These are phyloP conservation scores for Saksenaea vasiformis DNA, from an alignment of 371 early-diverging fungal species.

Conservation along the genomic window DNA sequence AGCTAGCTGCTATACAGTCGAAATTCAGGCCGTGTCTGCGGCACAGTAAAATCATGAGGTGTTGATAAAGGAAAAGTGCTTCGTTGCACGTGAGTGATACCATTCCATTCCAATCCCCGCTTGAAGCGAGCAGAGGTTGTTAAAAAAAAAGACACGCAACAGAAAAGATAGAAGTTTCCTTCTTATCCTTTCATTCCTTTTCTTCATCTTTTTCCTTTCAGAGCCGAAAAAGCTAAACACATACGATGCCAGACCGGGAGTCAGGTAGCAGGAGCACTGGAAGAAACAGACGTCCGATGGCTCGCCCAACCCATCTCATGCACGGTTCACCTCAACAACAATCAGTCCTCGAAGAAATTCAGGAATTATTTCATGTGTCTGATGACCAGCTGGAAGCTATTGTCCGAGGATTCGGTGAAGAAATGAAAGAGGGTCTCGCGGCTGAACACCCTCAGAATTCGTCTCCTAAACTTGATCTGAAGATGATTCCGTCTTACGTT, in stretches of 20 bases:
- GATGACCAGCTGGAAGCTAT: slow-evolving; percentile 28
- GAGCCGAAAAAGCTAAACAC: not conserved
- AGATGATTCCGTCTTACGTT: slow-evolving; percentile 56
- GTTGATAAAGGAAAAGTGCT: no score
- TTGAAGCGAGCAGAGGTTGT: not conserved
- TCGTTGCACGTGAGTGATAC: not conserved
- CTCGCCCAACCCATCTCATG: slow-evolving; percentile 6
- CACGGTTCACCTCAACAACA: slow-evolving; percentile 26
- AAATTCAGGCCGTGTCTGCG: no score
- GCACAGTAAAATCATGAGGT: no score
- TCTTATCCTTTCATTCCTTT: not conserved
- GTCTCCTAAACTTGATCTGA: slow-evolving; percentile 33
- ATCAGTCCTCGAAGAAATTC: slow-evolving; percentile 26
- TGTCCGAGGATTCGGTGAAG: slow-evolving; percentile 38
- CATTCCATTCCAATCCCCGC: slow-evolving; percentile 4
- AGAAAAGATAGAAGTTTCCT: slow-evolving; percentile 3
- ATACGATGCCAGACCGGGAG: slow-evolving; percentile 2
- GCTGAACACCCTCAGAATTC: slow-evolving; percentile 6
- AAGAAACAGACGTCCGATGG: slow-evolving; percentile 2
- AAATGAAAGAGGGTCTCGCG: slow-evolving; percentile 47
- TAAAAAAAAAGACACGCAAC: slow-evolving; percentile 1
- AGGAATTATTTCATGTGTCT: slow-evolving; percentile 35
- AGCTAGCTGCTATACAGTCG: no score
- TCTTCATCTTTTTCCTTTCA: not conserved
- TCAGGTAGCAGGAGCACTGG: not conserved